phyloP scores from a whole-genome alignment of 805 yeast genomes.

The Yarrowia phangngaensis region DNA sequence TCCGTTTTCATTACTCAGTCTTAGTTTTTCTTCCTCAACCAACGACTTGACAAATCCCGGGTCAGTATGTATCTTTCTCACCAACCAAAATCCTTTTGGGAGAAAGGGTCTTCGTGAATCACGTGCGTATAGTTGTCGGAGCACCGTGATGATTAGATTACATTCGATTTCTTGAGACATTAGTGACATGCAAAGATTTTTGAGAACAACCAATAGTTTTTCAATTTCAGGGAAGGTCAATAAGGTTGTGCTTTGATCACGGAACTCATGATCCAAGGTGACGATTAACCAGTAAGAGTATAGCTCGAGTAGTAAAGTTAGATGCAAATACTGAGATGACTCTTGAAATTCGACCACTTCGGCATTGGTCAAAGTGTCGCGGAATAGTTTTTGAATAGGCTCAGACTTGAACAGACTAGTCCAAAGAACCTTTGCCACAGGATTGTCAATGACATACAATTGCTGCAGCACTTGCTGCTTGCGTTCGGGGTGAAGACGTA shows the following conservation, averaged over 20 bases:
- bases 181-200: slow-evolving; percentile 49
- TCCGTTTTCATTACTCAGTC: slow-evolving; percentile 31
- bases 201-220: slow-evolving; percentile 48
- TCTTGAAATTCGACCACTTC: slow-evolving; percentile 28
- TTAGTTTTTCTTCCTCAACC: slow-evolving; percentile 46
- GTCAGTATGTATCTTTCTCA: slow-evolving; percentile 37
- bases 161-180: slow-evolving; percentile 34
- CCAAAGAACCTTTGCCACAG: slow-evolving; percentile 15
- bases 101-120: slow-evolving; percentile 60
- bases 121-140: slow-evolving; percentile 62
- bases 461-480: slow-evolving; percentile 12
- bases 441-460: slow-evolving; percentile 12
- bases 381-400: slow-evolving; percentile 28
- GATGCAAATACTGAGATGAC: slow-evolving; percentile 29
- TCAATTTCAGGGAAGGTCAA: slow-evolving; percentile 43
- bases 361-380: slow-evolving; percentile 27
- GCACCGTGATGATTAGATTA: slow-evolving; percentile 37
- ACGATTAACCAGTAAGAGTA: slow-evolving; percentile 64
- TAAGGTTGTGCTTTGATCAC: slow-evolving; percentile 43
- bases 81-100: slow-evolving; percentile 53
- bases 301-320: slow-evolving; percentile 49
- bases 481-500: slow-evolving; percentile 13
- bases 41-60: slow-evolving; percentile 42
- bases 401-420: slow-evolving; percentile 19
- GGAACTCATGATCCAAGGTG: slow-evolving; percentile 61